Evolutionary conservation across 2,329 filamentous ascomycete species (phyloP), one percentile per base, ranked within the genome.

Genomic region (Trichoderma semiorbis): DNA sequence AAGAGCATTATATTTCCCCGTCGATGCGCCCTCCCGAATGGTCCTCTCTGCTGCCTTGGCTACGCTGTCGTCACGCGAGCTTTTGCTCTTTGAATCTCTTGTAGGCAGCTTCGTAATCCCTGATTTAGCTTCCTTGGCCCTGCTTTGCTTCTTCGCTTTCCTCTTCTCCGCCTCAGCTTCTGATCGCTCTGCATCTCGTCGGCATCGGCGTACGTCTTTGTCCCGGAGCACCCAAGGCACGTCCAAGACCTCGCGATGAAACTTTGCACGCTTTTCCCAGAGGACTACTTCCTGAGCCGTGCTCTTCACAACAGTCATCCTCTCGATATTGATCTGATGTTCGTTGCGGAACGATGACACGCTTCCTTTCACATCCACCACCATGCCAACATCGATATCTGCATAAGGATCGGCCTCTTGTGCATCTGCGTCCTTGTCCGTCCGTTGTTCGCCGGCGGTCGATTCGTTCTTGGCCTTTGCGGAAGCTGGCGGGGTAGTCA

Each of bases 221-320:
- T 79, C 78, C 34, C 81, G 83, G 34, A 91, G 75, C n/a, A 84
- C 77, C 90, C 90, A 92, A 0, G 88, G 85, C 70, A 78, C 80
- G 3, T 79, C 78, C 16, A 92, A 81, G 7, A 89, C 81, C 5
- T 87, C 83, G 39, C 76, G 77, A 43, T 83, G 83, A 76, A 91
- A 90, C 34, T 78, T 79, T 21, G 78, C 74, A 58, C 85, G 81
- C 79, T 88, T 88, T 75, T 85, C 83, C 90, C 90, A 92, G 10
- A 90, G 87, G 8, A 77, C 78, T 4, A 91, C 81, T 77, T 92
- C 90, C 39, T 87, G 83, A 60, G 85, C 83, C 0, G 89, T 91
- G 58, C 85, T 84, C 28, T 77, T 78, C 5, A 91, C 70, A 0
- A 82, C 74, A n/a, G 78, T 76, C 70, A 88, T 79, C 75, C 86